Conservation (phyloP, 176 grass and related monocot species). For the Urochloa ruziziensis region DNA sequence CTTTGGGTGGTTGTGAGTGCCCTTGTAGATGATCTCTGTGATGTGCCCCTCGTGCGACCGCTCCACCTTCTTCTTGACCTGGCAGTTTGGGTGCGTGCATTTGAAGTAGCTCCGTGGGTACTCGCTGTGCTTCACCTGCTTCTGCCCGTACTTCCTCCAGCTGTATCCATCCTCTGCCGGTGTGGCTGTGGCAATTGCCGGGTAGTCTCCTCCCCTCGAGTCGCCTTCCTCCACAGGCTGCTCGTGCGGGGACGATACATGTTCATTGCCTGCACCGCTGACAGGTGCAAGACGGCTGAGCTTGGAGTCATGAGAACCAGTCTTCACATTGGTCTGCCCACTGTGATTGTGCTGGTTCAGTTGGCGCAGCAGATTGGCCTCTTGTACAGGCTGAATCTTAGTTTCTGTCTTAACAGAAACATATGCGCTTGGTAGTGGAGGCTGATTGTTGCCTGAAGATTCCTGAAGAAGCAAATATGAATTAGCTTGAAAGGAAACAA, state of each 20-base stretch:
- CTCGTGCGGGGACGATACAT: slow-evolving; percentile 14
- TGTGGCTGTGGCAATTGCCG: neutral
- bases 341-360: slow-evolving; percentile 30
- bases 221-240: neutral
- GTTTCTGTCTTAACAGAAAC: slow-evolving; percentile 35
- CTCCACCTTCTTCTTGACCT: slow-evolving; percentile 96
- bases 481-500: neutral
- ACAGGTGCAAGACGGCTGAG: slow-evolving; percentile 17
- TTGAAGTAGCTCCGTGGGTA: slow-evolving; percentile 96
- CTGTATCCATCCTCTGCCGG: slow-evolving; percentile 84
- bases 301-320: slow-evolving; percentile 10
- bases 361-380: neutral
- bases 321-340: slow-evolving; percentile 12
- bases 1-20: slow-evolving; percentile 65
- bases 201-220: slow-evolving; percentile 21
- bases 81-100: slow-evolving; percentile 82
- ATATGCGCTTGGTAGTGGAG: neutral
- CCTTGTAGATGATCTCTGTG: slow-evolving; percentile 97
- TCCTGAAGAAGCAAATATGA: slow-evolving; percentile 8
- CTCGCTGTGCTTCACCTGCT: slow-evolving; percentile 96
- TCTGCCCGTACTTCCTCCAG: slow-evolving; percentile 99
- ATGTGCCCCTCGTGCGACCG: slow-evolving; percentile 79
- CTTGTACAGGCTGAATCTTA: slow-evolving; percentile 10
- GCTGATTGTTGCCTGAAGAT: slow-evolving; percentile 25
- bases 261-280: neutral